Evolutionary conservation across 1,284 basidiomycete genomes (phyloP).

Genomic region (Coriolopsis trogii): DNA sequence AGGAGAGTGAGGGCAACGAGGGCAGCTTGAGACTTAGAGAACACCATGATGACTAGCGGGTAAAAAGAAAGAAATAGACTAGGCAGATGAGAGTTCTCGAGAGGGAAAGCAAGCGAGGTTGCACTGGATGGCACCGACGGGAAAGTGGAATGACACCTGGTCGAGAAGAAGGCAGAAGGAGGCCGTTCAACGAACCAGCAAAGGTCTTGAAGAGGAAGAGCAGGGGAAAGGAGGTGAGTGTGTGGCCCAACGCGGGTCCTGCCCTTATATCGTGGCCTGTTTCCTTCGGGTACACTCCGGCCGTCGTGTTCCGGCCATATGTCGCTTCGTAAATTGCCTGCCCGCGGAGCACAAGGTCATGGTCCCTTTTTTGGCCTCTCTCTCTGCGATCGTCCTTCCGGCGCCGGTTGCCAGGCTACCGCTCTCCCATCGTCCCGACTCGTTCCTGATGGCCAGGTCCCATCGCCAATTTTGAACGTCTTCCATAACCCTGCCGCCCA

Average conservation of each 20-base stretch:
- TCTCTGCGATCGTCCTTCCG: conserved; percentile 15
- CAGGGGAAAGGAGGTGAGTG: conserved; percentile 28
- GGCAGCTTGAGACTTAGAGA: conserved; percentile 43
- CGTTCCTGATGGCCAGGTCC: conserved; percentile 17
- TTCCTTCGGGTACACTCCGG: too few relatives aligned
- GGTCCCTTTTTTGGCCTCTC: too few relatives aligned
- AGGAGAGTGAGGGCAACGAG: conserved; percentile 43
- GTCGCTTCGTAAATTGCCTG: too few relatives aligned
- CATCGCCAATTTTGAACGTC: conserved; percentile 5
- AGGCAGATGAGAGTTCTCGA: conserved; percentile 22
- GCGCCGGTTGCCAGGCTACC: conserved; percentile 14
- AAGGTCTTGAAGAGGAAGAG: conserved; percentile 31
- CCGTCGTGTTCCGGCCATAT: conserved; percentile 10
- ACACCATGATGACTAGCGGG: conserved; percentile 44
- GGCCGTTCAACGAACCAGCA: conserved; percentile 52
- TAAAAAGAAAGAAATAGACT: conserved; percentile 24
- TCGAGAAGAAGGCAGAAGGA: conserved; percentile 43
- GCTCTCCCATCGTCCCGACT: conserved; percentile 1
- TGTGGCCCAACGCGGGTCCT: background rate
- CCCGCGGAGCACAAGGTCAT: too few relatives aligned
- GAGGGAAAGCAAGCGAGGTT: conserved; percentile 29
- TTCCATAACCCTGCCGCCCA: conserved; percentile 7
- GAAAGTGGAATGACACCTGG: conserved; percentile 49
- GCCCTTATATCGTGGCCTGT: conserved; percentile 13
- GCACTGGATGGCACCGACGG: conserved; percentile 33